A percentile compares a stretch with the other conserved stretches of the same genome.
phyloP scores from a whole-genome alignment of 495 filamentous ascomycete species.

The Viridothelium virens region DNA sequence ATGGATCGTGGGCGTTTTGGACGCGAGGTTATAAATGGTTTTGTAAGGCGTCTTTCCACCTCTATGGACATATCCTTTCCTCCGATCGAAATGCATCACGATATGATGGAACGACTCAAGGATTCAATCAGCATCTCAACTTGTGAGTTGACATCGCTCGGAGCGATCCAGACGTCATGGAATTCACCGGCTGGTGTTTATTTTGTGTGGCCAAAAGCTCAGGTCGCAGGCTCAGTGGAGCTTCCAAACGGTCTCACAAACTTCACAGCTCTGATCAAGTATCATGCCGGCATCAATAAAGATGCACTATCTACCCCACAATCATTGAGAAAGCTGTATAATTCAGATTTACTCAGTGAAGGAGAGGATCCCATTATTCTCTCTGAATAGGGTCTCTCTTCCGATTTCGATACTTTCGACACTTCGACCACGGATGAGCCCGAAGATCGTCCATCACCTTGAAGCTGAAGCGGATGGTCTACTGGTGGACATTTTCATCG shows the following conservation, averaged over 20 bases:
- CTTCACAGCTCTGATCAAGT: background rate
- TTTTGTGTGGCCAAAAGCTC: slow-evolving; percentile 1
- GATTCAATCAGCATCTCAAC: background rate
- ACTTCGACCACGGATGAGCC: background rate
- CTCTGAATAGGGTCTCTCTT: background rate
- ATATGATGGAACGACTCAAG: background rate
- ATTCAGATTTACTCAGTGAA: slow-evolving; percentile 5
- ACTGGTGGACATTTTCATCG: too few relatives aligned
- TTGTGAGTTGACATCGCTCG: background rate
- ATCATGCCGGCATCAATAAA: background rate
- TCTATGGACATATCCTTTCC: background rate
- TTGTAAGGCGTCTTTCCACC: background rate
- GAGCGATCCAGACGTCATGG: background rate
- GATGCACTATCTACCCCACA: background rate
- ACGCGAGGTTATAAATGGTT: background rate
- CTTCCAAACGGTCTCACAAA: background rate
- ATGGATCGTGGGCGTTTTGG: background rate
- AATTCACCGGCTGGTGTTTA: background rate
- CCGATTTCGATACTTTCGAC: background rate
- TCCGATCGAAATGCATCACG: background rate
- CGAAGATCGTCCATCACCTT: slow-evolving; percentile 2
- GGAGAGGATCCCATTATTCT: background rate
- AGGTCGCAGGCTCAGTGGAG: slow-evolving; percentile 2
- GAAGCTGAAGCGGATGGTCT: background rate
- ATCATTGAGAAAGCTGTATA: too few relatives aligned